These are phyloP conservation scores for thale cress (Arabidopsis thaliana) DNA, from an alignment of 345 rosid genomes.

Conservation along the genomic window DNA sequence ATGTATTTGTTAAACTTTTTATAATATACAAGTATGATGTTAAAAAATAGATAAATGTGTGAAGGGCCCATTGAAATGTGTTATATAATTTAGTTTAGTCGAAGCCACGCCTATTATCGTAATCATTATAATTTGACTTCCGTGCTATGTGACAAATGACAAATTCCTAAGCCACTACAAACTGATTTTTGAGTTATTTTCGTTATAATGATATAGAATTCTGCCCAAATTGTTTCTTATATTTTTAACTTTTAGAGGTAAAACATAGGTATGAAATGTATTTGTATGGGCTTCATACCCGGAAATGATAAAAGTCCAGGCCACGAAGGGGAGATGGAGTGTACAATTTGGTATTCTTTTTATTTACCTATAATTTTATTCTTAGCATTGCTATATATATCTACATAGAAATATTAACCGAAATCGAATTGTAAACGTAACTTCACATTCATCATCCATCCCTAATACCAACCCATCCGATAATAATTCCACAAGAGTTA, in stretches of 20 bases:
- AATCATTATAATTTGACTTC: conserved; percentile 22
- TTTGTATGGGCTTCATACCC: conserved; percentile 5
- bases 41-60: background rate
- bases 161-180: conserved; percentile 36
- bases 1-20: too few relatives aligned
- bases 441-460: too few relatives aligned
- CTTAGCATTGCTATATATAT: too few relatives aligned
- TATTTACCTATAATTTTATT: background rate
- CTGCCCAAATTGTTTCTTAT: background rate
- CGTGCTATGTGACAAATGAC: conserved; percentile 35
- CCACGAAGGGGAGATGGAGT: background rate
- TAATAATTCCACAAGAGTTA: too few relatives aligned
- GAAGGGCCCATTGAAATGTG: background rate
- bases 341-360: background rate
- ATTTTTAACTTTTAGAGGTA: background rate
- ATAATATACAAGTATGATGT: background rate
- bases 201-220: background rate
- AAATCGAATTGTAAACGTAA: too few relatives aligned
- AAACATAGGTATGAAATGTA: too few relatives aligned
- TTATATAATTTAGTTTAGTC: background rate
- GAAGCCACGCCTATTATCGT: conserved; percentile 20
- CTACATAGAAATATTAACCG: too few relatives aligned
- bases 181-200: conserved; percentile 13
- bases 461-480: too few relatives aligned
- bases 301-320: background rate